These are phyloP conservation scores for Mucor plumbeus DNA, from an alignment of 371 early-diverging fungal species.

Conservation along the genomic window DNA sequence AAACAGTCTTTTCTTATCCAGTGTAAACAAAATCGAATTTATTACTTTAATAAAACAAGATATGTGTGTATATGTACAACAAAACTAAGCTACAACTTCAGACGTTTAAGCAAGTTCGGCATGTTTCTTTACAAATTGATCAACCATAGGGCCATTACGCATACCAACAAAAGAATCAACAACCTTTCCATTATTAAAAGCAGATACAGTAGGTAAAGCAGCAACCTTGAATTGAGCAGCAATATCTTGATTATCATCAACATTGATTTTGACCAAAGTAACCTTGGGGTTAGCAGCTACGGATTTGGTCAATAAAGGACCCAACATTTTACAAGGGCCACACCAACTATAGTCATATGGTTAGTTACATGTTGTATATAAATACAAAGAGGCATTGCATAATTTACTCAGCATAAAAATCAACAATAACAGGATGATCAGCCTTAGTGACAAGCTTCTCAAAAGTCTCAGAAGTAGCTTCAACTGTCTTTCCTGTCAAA, in stretches of 20 bases:
- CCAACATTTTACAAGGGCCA: constrained; percentile 79
- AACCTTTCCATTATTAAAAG: constrained; percentile 67
- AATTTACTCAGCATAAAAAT: constrained; percentile 78
- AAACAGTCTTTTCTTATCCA: too few relatives aligned
- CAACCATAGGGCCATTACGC: constrained; percentile 49
- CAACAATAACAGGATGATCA: constrained; percentile 75
- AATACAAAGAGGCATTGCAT: neutral
- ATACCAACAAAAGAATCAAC: constrained; percentile 74
- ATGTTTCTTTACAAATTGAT: constrained; percentile 64
- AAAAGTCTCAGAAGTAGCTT: constrained; percentile 54
- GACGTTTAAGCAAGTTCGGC: constrained; percentile 27
- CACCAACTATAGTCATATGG: constrained; percentile 67
- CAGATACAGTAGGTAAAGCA: constrained; percentile 78
- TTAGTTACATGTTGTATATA: neutral
- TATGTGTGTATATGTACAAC: neutral
- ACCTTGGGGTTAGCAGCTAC: constrained; percentile 69
- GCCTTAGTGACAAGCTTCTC: constrained; percentile 57
- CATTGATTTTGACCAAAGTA: constrained; percentile 75
- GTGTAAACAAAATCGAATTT: neutral
- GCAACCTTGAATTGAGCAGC: constrained; percentile 69
- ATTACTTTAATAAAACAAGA: neutral
- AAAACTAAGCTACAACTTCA: neutral
- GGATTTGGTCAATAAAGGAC: constrained; percentile 65
- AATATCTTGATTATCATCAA: constrained; percentile 63
- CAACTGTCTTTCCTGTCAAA: constrained; percentile 54